Evolutionary conservation across 441 rosid species (phyloP), one percentile per base, ranked within the genome.

Genomic region (Gossypium gossypioides): DNA sequence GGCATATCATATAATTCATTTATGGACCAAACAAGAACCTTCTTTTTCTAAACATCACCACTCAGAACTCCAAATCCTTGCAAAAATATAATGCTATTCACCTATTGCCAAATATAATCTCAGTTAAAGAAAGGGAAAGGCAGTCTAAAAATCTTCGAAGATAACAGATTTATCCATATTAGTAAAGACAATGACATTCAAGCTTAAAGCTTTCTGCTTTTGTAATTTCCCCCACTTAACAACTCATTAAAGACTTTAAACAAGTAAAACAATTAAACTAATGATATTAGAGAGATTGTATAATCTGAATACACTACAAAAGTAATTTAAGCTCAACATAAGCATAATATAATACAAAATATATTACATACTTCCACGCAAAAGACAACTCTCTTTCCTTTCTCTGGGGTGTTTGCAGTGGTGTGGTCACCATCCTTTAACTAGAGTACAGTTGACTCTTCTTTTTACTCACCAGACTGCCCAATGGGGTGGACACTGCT

Each of bases 401-500:
- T 69, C 60, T 72, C 51, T 62, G 27, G 57, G 61, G 66, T 63
- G 65, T 55, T 2, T 57, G 63, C 67, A 67, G 76, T 60, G 62
- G 71, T 72, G 68, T 63, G 69, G 84, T 77, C 84, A 69, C 69
- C 59, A 74, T 61, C 52, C 46, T 56, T 60, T 72, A 46, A 72
- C 80, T 67, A 34, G 24, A 21, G 65, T 73, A 34, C 71, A 40
- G 81, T 81, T 84, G 86, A 86, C 87, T 80, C 81, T 83, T 85
- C 84, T 83, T 83, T 83, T 83, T 74, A 60, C 83, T 80, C 83
- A 56, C 65, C 24, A 2, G 55, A 69, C 78, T 85, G 76, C 60
- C 72, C 65, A 40, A 40, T 83, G 81, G 37, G 12, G 44, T 37
- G 44, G 56, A 48, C 22, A 18, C n/a, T 64, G 74, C 69, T 48